These are phyloP conservation scores for Rhynchosporium agropyri DNA, from an alignment of 2,329 filamentous ascomycete genomes.

Conservation along the genomic window DNA sequence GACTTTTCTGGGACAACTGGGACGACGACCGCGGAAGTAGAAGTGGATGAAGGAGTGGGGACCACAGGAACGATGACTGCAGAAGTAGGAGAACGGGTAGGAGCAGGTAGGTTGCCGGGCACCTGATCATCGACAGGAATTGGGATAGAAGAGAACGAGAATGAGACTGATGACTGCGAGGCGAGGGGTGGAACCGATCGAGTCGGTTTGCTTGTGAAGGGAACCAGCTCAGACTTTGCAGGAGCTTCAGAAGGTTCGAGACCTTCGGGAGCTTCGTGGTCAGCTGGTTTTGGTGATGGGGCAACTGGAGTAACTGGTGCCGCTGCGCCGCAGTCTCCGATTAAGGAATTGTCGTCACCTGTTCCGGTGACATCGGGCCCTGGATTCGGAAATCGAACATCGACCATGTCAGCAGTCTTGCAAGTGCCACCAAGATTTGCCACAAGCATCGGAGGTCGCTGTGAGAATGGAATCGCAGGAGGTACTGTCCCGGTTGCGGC, in stretches of 20 bases:
- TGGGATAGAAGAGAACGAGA: too few species aligned
- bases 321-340: constrained; percentile 2
- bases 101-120: neutral
- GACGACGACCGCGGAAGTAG: neutral
- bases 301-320: neutral
- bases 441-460: neutral
- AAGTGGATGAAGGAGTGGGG: neutral
- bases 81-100: neutral
- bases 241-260: neutral
- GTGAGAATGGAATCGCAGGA: neutral
- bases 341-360: neutral
- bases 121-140: neutral
- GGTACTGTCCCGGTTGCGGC: neutral
- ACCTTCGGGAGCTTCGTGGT: too few species aligned
- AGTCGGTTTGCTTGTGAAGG: too few species aligned
- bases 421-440: constrained; percentile 13
- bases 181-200: too few species aligned
- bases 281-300: neutral
- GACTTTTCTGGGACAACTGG: neutral
- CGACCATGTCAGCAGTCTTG: neutral
- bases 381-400: constrained; percentile 4
- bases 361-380: constrained; percentile 9
- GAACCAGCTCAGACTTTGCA: neutral
- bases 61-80: neutral
- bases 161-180: too few species aligned